Evolutionary conservation across 2,329 filamentous ascomycete genomes (phyloP).

Genomic region (Cryphonectria carpinicola): DNA sequence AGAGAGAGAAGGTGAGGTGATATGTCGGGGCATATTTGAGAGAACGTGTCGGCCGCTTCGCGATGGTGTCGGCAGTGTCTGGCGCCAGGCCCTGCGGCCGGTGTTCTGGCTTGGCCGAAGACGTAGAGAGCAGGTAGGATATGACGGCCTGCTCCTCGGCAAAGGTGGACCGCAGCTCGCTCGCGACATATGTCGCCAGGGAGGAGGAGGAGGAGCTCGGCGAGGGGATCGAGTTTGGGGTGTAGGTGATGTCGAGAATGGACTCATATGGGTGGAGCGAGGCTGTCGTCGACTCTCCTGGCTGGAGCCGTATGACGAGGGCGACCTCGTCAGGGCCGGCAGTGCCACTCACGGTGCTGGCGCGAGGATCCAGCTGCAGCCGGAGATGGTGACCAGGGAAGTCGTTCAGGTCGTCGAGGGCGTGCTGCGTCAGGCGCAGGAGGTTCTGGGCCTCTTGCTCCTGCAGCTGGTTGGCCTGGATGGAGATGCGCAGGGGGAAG

Average conservation of each 20-base stretch:
- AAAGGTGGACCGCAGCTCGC: constrained; percentile 77
- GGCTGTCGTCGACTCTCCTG: constrained; percentile 63
- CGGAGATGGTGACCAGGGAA: constrained; percentile 84
- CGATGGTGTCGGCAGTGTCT: constrained; percentile 59
- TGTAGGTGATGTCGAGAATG: constrained; percentile 77
- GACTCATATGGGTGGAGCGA: constrained; percentile 71
- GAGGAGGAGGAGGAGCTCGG: constrained; percentile 71
- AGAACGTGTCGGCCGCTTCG: constrained; percentile 77
- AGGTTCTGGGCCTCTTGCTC: constrained; percentile 72
- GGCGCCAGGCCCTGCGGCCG: constrained; percentile 52
- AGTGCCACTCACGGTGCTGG: constrained; percentile 37
- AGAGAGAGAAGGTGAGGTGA: constrained; percentile 93
- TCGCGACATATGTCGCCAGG: constrained; percentile 77
- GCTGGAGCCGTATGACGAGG: constrained; percentile 71
- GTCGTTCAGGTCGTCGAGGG: constrained; percentile 84
- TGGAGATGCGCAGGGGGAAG: constrained; percentile 81
- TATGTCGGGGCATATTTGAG: constrained; percentile 93
- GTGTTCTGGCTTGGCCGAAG: constrained; percentile 46
- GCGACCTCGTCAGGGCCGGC: constrained; percentile 57
- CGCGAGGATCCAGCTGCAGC: constrained; percentile 61
- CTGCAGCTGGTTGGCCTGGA: constrained; percentile 70
- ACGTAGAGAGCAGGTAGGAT: constrained; percentile 70
- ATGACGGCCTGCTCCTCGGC: constrained; percentile 88
- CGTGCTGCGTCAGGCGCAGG: constrained; percentile 79
- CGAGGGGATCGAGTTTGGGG: constrained; percentile 68